Conservation (phyloP, 345 rosid species). For the Moricandia arvensis region DNA sequence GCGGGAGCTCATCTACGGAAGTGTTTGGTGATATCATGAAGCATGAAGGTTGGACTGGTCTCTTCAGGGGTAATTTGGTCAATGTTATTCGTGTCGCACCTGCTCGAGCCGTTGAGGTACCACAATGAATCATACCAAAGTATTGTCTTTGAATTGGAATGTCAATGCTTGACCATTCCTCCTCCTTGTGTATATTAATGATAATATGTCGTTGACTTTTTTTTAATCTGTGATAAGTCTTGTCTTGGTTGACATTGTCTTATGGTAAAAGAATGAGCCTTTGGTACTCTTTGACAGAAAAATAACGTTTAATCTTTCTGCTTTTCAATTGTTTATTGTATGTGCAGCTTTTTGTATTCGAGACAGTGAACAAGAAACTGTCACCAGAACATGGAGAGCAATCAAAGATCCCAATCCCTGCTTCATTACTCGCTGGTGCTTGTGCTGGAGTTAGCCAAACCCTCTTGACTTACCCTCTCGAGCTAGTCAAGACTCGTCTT, state of each 20-base stretch:
- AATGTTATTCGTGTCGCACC: conserved; percentile 97
- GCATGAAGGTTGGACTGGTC: conserved; percentile 93
- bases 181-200: not conserved
- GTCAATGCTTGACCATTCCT: not conserved
- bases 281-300: not conserved
- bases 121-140: not conserved
- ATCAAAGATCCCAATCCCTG: conserved; percentile 64
- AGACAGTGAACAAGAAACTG: conserved; percentile 75
- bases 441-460: conserved; percentile 99
- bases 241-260: conserved; percentile 6
- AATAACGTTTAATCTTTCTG: too few species aligned
- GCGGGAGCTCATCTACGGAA: conserved; percentile 63
- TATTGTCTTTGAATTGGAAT: not conserved
- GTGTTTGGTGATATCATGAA: conserved; percentile 79
- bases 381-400: conserved; percentile 69
- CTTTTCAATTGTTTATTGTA: not conserved
- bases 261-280: not conserved
- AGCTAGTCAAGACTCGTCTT: conserved; percentile 85
- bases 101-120: conserved; percentile 94
- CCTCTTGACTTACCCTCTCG: conserved; percentile 87
- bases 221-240: conserved; percentile 13
- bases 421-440: conserved; percentile 92
- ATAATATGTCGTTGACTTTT: conserved; percentile 3
- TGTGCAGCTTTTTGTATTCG: conserved; percentile 84
- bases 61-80: conserved; percentile 94